Evolutionary conservation across 192 early-diverging fungal genomes (phyloP).

Genomic region (Dimargaris xerosporica): DNA sequence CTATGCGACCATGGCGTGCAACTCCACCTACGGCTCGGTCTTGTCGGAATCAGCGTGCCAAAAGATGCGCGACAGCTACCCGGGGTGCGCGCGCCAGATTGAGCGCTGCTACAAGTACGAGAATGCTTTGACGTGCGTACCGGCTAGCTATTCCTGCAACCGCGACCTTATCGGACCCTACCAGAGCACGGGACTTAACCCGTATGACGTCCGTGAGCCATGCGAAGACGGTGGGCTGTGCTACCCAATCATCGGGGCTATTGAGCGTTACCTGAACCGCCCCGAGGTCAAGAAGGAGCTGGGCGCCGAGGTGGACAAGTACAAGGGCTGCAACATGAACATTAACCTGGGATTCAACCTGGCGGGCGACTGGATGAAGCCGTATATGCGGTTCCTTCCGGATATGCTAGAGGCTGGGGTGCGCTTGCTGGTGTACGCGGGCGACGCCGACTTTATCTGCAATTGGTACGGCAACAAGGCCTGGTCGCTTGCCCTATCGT

Average conservation of each 20-base stretch:
- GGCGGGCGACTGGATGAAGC: conserved; percentile 82
- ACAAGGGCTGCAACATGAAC: conserved; percentile 69
- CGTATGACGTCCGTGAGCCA: conserved; percentile 82
- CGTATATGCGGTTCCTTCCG: conserved; percentile 48
- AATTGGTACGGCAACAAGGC: conserved; percentile 84
- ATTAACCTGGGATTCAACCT: conserved; percentile 66
- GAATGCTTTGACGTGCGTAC: conserved; percentile 63
- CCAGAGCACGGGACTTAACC: conserved; percentile 71
- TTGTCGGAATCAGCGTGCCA: conserved; percentile 55
- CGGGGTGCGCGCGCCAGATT: conserved; percentile 60
- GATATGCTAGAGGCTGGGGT: conserved; percentile 65
- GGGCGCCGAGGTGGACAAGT: conserved; percentile 54
- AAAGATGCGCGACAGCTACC: conserved; percentile 54
- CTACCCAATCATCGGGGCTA: conserved; percentile 68
- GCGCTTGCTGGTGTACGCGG: conserved; percentile 77
- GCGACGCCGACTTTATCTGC: conserved; percentile 90
- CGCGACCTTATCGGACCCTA: conserved; percentile 60
- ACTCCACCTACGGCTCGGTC: conserved; percentile 60
- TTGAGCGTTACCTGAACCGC: conserved; percentile 66
- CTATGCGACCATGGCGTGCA: conserved; percentile 64
- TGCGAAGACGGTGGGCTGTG: conserved; percentile 76
- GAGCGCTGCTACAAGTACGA: conserved; percentile 73
- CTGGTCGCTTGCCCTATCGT: conserved; percentile 72
- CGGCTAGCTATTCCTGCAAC: conserved; percentile 76
- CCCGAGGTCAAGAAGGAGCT: conserved; percentile 58